These are phyloP conservation scores for Talaromyces wortmannii DNA, from an alignment of 495 filamentous ascomycete species.

Conservation along the genomic window DNA sequence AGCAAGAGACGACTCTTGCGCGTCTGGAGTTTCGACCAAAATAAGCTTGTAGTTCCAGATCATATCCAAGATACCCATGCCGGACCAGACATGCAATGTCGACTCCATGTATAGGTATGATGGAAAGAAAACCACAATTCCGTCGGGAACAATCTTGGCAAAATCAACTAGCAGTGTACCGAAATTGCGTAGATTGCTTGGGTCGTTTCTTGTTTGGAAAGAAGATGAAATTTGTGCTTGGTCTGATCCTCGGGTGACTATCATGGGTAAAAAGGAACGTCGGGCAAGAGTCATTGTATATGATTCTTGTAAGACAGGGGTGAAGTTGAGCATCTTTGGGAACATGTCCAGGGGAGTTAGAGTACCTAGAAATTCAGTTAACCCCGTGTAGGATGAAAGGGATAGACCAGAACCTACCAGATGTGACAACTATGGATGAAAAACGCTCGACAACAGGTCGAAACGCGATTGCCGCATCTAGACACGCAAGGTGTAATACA, in stretches of 20 bases:
- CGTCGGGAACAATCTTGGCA: constrained; percentile 88
- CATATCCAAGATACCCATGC: constrained; percentile 93
- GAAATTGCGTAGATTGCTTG: constrained; percentile 90
- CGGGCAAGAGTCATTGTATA: constrained; percentile 95
- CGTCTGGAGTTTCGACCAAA: constrained; percentile 94
- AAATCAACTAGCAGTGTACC: constrained; percentile 90
- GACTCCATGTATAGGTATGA: constrained; percentile 99
- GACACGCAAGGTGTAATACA: constrained; percentile 88
- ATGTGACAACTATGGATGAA: constrained; percentile 96
- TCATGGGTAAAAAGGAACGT: constrained; percentile 94
- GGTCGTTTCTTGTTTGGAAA: constrained; percentile 93
- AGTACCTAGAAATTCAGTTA: constrained; percentile 33
- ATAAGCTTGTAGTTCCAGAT: constrained; percentile 99
- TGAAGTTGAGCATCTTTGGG: constrained; percentile 95
- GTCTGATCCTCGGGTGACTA: constrained; percentile 91
- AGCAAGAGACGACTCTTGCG: constrained; percentile 92
- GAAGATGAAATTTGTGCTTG: constrained; percentile 84
- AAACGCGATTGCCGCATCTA: constrained; percentile 97
- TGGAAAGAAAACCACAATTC: constrained; percentile 97
- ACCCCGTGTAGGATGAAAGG: background rate
- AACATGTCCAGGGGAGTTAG: constrained; percentile 98
- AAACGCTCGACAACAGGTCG: constrained; percentile 97
- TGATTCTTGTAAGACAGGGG: constrained; percentile 86
- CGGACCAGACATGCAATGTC: constrained; percentile 98
- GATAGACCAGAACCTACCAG: constrained; percentile 41